phyloP scores from a whole-genome alignment of 2,329 filamentous ascomycete species.

The Zasmidium cellare region DNA sequence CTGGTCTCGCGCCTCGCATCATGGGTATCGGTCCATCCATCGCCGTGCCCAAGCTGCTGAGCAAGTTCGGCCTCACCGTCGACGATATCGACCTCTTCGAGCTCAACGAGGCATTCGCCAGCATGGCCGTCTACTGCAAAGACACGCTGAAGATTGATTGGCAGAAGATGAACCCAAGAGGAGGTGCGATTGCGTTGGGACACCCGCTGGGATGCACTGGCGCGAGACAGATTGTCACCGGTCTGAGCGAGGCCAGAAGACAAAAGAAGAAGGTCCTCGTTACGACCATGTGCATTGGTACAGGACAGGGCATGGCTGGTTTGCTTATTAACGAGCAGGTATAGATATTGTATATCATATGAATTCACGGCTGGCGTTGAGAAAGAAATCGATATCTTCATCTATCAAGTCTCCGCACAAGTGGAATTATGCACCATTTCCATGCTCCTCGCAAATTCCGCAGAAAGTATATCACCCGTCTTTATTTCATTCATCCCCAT shows the following conservation, averaged over 20 bases:
- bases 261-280: constrained; percentile 55
- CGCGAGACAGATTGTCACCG: constrained; percentile 81
- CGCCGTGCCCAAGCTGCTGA: constrained; percentile 77
- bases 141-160: constrained; percentile 65
- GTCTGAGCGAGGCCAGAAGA: constrained; percentile 43
- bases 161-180: constrained; percentile 77
- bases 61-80: constrained; percentile 73
- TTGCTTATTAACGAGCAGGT: constrained; percentile 65
- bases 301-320: constrained; percentile 67
- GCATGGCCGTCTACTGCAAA: constrained; percentile 91
- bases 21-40: constrained; percentile 89
- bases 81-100: constrained; percentile 87
- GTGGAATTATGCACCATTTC: neutral
- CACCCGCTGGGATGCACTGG: constrained; percentile 81
- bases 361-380: too few species aligned
- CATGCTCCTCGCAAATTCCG: constrained; percentile 1
- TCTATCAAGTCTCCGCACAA: too few species aligned
- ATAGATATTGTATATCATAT: neutral
- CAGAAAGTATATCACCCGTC: too few species aligned
- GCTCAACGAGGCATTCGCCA: constrained; percentile 96
- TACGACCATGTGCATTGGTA: constrained; percentile 84
- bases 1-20: constrained; percentile 86
- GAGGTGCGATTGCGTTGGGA: constrained; percentile 79
- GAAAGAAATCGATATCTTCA: too few species aligned
- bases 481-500: constrained; percentile 48